A percentile compares a stretch with the other conserved stretches of the same genome.
Evolutionary conservation across 2,329 filamentous ascomycete genomes (phyloP).

Genomic region (Didymella pinodella): DNA sequence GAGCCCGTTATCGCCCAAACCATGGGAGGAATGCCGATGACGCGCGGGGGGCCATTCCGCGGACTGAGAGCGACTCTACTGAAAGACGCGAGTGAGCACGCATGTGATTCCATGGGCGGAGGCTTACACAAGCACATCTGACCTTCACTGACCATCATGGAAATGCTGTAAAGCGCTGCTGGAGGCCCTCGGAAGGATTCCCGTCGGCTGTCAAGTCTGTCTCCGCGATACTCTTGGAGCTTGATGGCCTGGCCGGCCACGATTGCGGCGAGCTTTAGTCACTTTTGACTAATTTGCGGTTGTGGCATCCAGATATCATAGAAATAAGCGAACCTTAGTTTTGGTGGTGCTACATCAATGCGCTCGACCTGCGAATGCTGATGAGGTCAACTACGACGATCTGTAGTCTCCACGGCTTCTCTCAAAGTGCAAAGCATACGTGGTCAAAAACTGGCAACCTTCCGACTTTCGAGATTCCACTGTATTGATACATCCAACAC

Average conservation of each 20-base stretch:
- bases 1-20: conserved; percentile 22
- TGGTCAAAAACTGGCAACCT: not conserved
- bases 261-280: conserved; percentile 16
- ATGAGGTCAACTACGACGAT: not conserved
- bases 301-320: conserved; percentile 18
- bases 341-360: conserved; percentile 27
- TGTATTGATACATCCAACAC: conserved; percentile 40
- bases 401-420: not conserved
- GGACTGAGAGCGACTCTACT: conserved; percentile 10
- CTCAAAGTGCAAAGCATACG: not conserved
- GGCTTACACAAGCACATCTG: conserved; percentile 4
- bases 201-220: not conserved
- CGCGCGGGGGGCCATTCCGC: conserved; percentile 14
- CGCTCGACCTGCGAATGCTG: not conserved
- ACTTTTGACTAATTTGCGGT: conserved; percentile 21
- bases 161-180: not conserved
- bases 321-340: conserved; percentile 19
- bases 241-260: conserved; percentile 10
- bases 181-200: not conserved
- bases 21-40: conserved; percentile 30
- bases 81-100: conserved; percentile 1
- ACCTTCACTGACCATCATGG: not conserved
- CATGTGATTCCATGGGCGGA: conserved; percentile 13
- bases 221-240: conserved; percentile 1
- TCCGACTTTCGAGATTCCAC: not conserved